Base-by-base conservation (phyloP, 2,329 filamentous ascomycete species). In the Blastomyces emzantsi region DNA sequence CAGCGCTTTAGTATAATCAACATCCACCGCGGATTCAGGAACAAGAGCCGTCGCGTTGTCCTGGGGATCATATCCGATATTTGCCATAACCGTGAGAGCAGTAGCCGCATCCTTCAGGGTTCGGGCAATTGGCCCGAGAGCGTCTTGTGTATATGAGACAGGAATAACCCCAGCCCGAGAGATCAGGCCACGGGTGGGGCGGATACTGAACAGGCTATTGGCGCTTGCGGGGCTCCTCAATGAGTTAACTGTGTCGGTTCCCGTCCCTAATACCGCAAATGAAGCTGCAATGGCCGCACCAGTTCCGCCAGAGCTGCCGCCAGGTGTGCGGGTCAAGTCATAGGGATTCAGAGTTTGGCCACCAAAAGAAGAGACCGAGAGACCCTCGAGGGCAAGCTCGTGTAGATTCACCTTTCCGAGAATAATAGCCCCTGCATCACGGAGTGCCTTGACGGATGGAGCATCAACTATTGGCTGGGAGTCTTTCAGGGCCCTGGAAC, bases 271-370 rank as follows among this genome's bases (percentile, higher is more conserved):
- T 0, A 88, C 77, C 1, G 82, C 83, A 63, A 88, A 80, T 28
- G 80, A 83, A 1, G 81, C 76, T 17, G 82, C 85, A 36, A 88
- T 76, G 0, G 83, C 84, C 0, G 84, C 85, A 0, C 83, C 85
- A 0, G 83, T 85, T 0, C 86, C 86, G 13, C 85, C 85, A 39
- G 83, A 86, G 55, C 82, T 85, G 0, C 86, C 86, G 3, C 86
- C 86, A 0, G 86, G 85, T 0, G 86, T 88, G n/a, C 88, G 81
- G 0, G 79, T 80, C 1, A 76, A 72, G 70, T 90, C 86, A 67
- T 90, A 90, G 0, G 86, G 85, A 70, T 88, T 88, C 65, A 83
- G 71, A 0, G 85, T 87, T 72, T 89, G 86, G 0, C 86, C 86
- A 15, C 84, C 85, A 0, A 86, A 70, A 0, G 83, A 87, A 0